These are phyloP conservation scores for Cercospora janseana DNA, from an alignment of 2,329 filamentous ascomycete species.

Conservation along the genomic window DNA sequence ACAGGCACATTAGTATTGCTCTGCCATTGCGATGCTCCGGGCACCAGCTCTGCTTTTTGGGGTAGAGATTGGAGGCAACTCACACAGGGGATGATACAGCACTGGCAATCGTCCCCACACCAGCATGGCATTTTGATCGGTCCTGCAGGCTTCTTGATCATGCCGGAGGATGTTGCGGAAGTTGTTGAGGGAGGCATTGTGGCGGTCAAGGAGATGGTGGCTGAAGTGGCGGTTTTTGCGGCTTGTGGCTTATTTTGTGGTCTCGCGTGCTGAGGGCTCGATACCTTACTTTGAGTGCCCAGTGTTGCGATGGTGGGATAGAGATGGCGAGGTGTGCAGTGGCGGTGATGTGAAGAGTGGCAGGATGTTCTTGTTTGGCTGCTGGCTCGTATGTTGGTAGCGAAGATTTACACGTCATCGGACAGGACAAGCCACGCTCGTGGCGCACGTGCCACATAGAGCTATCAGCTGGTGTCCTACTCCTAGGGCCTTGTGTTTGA, in stretches of 20 bases:
- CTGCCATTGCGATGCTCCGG: neutral
- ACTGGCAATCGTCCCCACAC: conserved; percentile 32
- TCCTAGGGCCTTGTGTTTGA: too few relatives aligned
- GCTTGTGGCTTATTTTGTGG: too few relatives aligned
- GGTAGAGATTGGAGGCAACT: neutral
- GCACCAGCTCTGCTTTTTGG: too few relatives aligned
- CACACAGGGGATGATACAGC: conserved; percentile 26
- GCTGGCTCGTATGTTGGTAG: too few relatives aligned
- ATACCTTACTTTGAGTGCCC: too few relatives aligned
- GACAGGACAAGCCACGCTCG: neutral
- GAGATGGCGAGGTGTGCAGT: too few relatives aligned
- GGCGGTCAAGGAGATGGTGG: neutral
- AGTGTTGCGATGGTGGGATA: too few relatives aligned
- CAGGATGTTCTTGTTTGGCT: too few relatives aligned
- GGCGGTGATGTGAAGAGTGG: neutral
- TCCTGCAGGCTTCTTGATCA: conserved; percentile 25
- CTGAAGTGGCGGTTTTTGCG: too few relatives aligned
- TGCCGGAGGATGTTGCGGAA: conserved; percentile 22
- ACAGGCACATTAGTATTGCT: neutral
- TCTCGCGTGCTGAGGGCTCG: neutral
- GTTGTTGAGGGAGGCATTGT: conserved; percentile 34
- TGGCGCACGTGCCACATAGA: neutral
- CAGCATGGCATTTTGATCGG: conserved; percentile 37
- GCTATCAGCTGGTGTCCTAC: too few relatives aligned
- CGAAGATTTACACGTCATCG: neutral